A percentile compares a stretch with the other conserved stretches of the same genome.
phyloP scores from a whole-genome alignment of 2,329 filamentous ascomycete genomes.

The Cladosporium colombiae region DNA sequence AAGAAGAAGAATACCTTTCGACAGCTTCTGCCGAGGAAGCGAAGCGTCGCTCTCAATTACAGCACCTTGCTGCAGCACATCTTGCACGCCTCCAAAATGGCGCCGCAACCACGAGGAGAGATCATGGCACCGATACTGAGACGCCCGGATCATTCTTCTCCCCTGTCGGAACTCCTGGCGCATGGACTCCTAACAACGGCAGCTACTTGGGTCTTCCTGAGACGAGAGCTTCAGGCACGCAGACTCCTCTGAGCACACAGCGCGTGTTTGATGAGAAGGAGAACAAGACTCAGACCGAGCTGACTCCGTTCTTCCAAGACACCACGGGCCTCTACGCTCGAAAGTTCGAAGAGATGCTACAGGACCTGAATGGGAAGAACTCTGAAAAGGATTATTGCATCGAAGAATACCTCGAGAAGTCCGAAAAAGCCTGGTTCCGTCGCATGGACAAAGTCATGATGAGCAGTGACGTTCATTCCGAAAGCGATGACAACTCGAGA shows the following conservation, averaged over 20 bases:
- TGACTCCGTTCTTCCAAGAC: constrained; percentile 68
- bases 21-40: constrained; percentile 34
- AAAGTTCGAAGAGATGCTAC: constrained; percentile 59
- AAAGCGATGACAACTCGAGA: constrained; percentile 33
- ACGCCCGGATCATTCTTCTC: not conserved
- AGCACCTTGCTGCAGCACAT: constrained; percentile 28
- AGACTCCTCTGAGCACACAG: constrained; percentile 52
- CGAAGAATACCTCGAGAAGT: constrained; percentile 64
- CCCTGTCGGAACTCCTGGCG: not conserved
- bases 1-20: constrained; percentile 37
- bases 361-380: constrained; percentile 56
- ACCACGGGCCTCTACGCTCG: constrained; percentile 62
- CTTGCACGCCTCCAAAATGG: constrained; percentile 33
- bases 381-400: constrained; percentile 63
- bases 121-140: constrained; percentile 6
- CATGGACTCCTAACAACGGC: constrained; percentile 25
- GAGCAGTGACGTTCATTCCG: constrained; percentile 47
- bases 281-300: constrained; percentile 64
- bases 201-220: not conserved
- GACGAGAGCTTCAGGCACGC: constrained; percentile 17
- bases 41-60: constrained; percentile 34
- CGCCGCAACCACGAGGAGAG: constrained; percentile 14
- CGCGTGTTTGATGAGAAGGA: constrained; percentile 62
- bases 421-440: constrained; percentile 68
- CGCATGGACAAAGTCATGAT: constrained; percentile 60